phyloP scores from a whole-genome alignment of 2,329 filamentous ascomycete species.

The Claviceps humidiphila region DNA sequence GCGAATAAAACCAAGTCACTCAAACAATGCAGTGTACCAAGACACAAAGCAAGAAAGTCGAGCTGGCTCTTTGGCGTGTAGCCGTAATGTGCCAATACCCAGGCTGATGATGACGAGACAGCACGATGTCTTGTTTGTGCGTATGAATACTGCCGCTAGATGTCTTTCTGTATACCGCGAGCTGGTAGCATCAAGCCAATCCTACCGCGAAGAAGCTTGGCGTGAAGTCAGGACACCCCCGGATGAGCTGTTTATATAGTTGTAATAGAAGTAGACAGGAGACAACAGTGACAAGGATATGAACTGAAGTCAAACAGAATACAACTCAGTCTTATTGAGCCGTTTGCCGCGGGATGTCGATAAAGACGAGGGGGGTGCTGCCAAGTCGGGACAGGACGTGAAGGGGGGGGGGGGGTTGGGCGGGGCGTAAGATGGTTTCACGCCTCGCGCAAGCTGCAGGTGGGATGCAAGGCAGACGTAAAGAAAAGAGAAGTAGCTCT shows the following conservation, averaged over 20 bases:
- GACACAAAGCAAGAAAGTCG: conserved; percentile 4
- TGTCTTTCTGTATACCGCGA: not conserved
- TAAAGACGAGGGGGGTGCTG: not conserved
- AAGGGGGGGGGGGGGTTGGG: not conserved
- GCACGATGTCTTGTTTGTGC: not conserved
- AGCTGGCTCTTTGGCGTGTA: conserved; percentile 3
- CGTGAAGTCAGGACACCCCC: not conserved
- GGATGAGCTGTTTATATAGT: not conserved
- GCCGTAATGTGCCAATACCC: not conserved
- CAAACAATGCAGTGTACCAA: conserved; percentile 10
- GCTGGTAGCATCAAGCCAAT: not conserved
- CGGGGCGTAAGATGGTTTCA: not conserved
- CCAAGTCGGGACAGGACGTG: not conserved
- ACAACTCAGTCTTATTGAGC: not conserved
- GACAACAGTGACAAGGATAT: not conserved
- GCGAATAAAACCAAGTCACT: conserved; percentile 3
- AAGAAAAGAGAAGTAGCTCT: conserved; percentile 1
- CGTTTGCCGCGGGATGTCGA: not conserved
- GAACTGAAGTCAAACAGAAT: not conserved
- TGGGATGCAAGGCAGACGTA: not conserved
- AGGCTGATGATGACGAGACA: not conserved
- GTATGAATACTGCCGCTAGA: not conserved
- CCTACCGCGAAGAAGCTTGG: not conserved
- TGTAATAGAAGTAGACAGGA: too few species aligned
- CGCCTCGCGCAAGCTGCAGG: not conserved